Conservation (phyloP, 169 alveolate species). For the Plasmodium cynomolgi region DNA sequence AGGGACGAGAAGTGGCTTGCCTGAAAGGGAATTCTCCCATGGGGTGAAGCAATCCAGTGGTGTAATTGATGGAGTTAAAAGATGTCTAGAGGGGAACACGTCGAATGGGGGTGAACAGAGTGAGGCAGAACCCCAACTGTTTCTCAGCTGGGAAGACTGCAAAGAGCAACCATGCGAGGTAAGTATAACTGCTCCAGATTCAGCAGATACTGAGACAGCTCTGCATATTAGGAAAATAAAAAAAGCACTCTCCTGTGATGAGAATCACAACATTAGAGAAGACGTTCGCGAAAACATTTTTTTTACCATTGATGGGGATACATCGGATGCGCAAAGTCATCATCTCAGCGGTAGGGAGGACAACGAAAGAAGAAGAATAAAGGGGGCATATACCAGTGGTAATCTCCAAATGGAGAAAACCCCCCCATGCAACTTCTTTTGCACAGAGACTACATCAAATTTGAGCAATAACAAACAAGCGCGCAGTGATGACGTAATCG, state of each 20-base stretch:
- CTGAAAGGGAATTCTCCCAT: neutral
- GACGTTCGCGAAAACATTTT: neutral
- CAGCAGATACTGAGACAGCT: neutral
- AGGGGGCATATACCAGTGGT: neutral
- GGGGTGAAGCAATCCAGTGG: neutral
- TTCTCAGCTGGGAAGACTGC: neutral
- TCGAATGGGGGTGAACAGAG: neutral
- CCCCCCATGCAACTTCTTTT: neutral
- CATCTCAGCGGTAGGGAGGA: neutral
- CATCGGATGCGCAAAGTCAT: neutral
- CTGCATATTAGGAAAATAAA: neutral
- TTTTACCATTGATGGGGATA: neutral
- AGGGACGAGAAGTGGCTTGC: neutral
- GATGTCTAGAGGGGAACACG: neutral
- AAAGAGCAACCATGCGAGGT: neutral
- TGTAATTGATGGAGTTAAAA: neutral
- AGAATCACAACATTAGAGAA: neutral
- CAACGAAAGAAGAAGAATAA: neutral
- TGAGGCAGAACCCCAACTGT: neutral
- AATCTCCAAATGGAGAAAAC: neutral
- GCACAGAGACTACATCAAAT: neutral
- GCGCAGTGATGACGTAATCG: constrained; percentile 3
- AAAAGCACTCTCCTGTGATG: neutral
- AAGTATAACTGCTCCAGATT: neutral
- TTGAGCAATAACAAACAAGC: neutral